Evolutionary conservation across 2,329 filamentous ascomycete species (phyloP).

Genomic region (Ophiostoma angusticollis): DNA sequence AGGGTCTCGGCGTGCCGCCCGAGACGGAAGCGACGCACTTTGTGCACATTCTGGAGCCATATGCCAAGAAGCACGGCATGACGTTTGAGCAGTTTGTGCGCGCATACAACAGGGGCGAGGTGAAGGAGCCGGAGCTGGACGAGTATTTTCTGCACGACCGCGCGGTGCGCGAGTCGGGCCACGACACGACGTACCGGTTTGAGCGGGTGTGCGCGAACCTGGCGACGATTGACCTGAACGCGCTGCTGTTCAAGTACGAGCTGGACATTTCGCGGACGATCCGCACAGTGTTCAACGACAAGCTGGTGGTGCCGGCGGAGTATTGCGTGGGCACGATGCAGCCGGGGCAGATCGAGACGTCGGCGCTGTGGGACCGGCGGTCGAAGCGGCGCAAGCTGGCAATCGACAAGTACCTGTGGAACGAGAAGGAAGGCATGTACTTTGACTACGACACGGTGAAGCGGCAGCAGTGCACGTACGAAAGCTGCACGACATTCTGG

Average conservation of each 20-base stretch:
- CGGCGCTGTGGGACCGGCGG: constrained; percentile 79
- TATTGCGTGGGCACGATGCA: constrained; percentile 59
- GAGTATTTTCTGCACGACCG: constrained; percentile 94
- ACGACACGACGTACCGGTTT: constrained; percentile 90
- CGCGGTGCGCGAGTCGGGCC: constrained; percentile 88
- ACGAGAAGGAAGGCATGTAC: constrained; percentile 85
- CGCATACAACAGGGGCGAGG: constrained; percentile 68
- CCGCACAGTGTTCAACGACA: constrained; percentile 70
- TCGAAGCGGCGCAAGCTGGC: constrained; percentile 70
- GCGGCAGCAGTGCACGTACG: constrained; percentile 70
- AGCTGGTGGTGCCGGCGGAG: constrained; percentile 66
- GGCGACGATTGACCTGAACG: constrained; percentile 90
- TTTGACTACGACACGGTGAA: constrained; percentile 91
- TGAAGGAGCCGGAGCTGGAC: constrained; percentile 79
- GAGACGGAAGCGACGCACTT: constrained; percentile 87
- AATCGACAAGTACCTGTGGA: constrained; percentile 92
- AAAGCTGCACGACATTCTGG: constrained; percentile 92
- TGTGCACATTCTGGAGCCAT: constrained; percentile 67
- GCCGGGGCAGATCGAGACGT: constrained; percentile 63
- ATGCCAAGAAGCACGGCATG: constrained; percentile 73
- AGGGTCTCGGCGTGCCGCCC: constrained; percentile 74
- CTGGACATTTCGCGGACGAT: constrained; percentile 83
- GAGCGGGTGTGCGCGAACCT: constrained; percentile 79
- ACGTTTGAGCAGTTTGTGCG: constrained; percentile 71
- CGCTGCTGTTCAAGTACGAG: constrained; percentile 92